Evolutionary conservation across 2,329 filamentous ascomycete genomes (phyloP).

Genomic region (Fusarium mexicanum): DNA sequence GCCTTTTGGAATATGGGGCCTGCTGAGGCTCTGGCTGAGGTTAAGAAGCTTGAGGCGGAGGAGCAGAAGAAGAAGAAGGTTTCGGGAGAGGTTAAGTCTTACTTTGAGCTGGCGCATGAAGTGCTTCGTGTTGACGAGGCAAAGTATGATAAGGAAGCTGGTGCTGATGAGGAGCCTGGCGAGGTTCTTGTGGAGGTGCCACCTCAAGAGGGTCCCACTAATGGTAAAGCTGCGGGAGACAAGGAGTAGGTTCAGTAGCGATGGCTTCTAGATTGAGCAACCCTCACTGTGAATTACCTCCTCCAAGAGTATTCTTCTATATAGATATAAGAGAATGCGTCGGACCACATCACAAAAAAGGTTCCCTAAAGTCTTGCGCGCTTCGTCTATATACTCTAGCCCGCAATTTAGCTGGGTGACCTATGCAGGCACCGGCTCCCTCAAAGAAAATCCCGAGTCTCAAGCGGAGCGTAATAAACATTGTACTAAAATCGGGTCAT

Average conservation of each 20-base stretch:
- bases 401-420: not conserved
- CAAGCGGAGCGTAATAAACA: not conserved
- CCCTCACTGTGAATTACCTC: no score
- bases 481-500: not conserved
- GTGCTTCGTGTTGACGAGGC: not conserved
- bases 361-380: rapidly evolving
- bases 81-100: not conserved
- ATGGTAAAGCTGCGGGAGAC: not conserved
- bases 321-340: rapidly evolving
- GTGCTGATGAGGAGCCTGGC: not conserved
- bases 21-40: not conserved
- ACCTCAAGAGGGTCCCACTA: not conserved
- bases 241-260: not conserved
- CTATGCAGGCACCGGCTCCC: no score
- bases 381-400: rapidly evolving
- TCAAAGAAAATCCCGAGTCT: not conserved
- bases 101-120: not conserved
- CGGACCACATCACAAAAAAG: rapidly evolving
- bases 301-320: rapidly evolving
- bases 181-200: not conserved
- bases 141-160: not conserved
- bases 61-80: not conserved
- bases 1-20: rapidly evolving
- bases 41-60: not conserved
- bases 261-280: rapidly evolving